phyloP scores from a whole-genome alignment of 177 flowering plant species.

The Vitis hybrid region DNA sequence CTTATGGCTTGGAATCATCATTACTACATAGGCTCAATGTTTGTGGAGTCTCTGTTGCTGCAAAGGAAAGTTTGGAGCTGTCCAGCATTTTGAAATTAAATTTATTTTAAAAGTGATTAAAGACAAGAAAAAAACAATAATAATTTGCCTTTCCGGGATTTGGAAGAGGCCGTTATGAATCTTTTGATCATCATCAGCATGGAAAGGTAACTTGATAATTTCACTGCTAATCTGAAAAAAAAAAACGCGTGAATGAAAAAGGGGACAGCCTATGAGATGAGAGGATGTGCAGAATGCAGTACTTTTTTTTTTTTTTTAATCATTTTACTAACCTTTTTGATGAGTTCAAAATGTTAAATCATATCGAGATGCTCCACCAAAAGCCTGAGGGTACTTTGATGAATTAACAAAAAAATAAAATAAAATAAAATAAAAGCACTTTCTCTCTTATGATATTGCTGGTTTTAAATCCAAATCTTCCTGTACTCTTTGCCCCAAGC shows the following conservation, averaged over 20 bases:
- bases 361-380: neutral
- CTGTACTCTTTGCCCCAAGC: too few species aligned
- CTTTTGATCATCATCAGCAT: neutral
- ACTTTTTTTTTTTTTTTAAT: neutral
- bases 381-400: neutral
- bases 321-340: neutral
- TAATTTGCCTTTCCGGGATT: neutral
- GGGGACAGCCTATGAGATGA: too few species aligned
- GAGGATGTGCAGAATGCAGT: too few species aligned
- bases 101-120: too few species aligned
- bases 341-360: conserved; percentile 14
- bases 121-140: neutral
- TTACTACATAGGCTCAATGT: too few species aligned
- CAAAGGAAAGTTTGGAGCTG: too few species aligned
- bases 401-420: too few species aligned
- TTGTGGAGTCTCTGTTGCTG: too few species aligned
- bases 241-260: too few species aligned
- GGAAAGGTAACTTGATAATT: conserved; percentile 8
- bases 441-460: neutral
- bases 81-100: too few species aligned
- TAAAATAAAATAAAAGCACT: neutral
- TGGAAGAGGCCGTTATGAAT: neutral
- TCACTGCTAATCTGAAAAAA: neutral
- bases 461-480: too few species aligned
- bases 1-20: too few species aligned